These are phyloP conservation scores for Akanthomyces lecanii DNA, from an alignment of 2,329 filamentous ascomycete species.

Conservation along the genomic window DNA sequence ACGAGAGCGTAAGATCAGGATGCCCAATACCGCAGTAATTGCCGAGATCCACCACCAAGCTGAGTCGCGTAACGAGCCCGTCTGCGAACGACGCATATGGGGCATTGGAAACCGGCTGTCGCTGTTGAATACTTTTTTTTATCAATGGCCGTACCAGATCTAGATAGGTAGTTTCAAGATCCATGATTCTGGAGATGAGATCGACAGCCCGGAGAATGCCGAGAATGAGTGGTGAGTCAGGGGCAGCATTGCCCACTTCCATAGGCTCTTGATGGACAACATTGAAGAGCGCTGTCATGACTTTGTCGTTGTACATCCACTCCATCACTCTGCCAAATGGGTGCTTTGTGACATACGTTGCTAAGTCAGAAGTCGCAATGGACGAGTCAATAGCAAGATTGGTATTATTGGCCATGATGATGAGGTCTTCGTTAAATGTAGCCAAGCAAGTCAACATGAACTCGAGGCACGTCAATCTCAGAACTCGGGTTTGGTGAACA, in stretches of 20 bases:
- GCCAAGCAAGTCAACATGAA: constrained; percentile 76
- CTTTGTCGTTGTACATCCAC: constrained; percentile 93
- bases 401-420: constrained; percentile 77
- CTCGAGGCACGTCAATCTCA: constrained; percentile 76
- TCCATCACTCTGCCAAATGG: constrained; percentile 95
- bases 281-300: constrained; percentile 73
- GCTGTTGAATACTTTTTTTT: constrained; percentile 59
- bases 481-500: constrained; percentile 63
- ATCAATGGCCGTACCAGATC: constrained; percentile 80
- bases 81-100: constrained; percentile 90
- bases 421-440: constrained; percentile 91
- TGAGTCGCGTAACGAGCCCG: constrained; percentile 75
- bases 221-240: constrained; percentile 76
- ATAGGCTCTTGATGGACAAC: constrained; percentile 71
- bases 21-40: constrained; percentile 84
- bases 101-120: constrained; percentile 58
- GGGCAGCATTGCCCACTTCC: constrained; percentile 66
- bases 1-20: constrained; percentile 72
- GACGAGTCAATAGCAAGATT: constrained; percentile 70
- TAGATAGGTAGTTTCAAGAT: constrained; percentile 85
- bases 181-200: constrained; percentile 76
- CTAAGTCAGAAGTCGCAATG: constrained; percentile 69
- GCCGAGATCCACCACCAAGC: constrained; percentile 75
- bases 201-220: constrained; percentile 77
- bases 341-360: constrained; percentile 79